Conservation (phyloP, 2,329 filamentous ascomycete genomes). For the Teratosphaeriaceae sp. region DNA sequence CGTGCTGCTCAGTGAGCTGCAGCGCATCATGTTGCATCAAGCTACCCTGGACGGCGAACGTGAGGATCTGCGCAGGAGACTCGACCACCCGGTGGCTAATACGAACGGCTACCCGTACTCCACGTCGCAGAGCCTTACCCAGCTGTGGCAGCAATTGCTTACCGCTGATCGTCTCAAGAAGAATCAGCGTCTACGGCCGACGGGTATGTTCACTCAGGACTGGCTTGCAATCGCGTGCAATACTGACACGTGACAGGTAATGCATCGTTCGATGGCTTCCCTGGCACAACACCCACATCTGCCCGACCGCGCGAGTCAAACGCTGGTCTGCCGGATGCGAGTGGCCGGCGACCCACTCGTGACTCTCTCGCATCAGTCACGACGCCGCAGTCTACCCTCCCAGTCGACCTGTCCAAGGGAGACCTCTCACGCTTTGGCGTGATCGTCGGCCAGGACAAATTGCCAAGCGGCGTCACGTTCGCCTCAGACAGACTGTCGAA, state of each 20-base stretch:
- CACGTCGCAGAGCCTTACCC: constrained; percentile 70
- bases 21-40: constrained; percentile 81
- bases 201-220: constrained; percentile 8
- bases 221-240: neutral
- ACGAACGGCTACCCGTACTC: constrained; percentile 60
- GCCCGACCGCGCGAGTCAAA: constrained; percentile 31
- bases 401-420: constrained; percentile 58
- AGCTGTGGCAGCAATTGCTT: constrained; percentile 75
- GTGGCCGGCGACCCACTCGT: constrained; percentile 26
- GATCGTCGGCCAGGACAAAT: constrained; percentile 63
- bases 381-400: constrained; percentile 32
- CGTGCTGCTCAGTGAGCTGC: constrained; percentile 79
- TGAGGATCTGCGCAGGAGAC: constrained; percentile 65
- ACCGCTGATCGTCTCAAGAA: constrained; percentile 85
- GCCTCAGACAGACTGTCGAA: constrained; percentile 77
- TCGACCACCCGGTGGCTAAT: constrained; percentile 67
- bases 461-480: constrained; percentile 82
- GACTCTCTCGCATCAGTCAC: constrained; percentile 34
- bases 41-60: constrained; percentile 83
- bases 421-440: constrained; percentile 81
- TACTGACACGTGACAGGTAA: constrained; percentile 13
- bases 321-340: constrained; percentile 22
- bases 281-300: constrained; percentile 17
- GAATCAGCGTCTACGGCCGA: constrained; percentile 47
- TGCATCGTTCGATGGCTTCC: constrained; percentile 17